A percentile compares a stretch with the other conserved stretches of the same genome.
phyloP scores from a whole-genome alignment of 352 stramenopile species.

The Phytopythium helicoides region DNA sequence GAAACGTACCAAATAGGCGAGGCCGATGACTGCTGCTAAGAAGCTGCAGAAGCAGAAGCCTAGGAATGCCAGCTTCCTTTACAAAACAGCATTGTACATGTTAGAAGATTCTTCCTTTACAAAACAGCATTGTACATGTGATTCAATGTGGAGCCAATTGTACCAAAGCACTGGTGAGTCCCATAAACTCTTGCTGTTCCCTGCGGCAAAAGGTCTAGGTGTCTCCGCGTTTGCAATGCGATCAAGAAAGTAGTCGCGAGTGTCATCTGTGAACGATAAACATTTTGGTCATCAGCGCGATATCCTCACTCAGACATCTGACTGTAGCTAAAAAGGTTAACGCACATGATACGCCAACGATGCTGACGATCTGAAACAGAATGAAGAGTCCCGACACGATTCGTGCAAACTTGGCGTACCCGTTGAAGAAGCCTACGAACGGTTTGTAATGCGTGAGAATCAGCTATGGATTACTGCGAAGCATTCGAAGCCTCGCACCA shows the following conservation, averaged over 20 bases:
- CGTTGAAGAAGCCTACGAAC: constrained; percentile 54
- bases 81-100: neutral
- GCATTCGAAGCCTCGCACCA: constrained; percentile 20
- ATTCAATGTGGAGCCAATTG: too few relatives aligned
- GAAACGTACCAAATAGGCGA: constrained; percentile 44
- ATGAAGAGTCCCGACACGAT: constrained; percentile 71
- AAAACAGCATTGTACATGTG: neutral
- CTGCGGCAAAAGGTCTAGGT: neutral
- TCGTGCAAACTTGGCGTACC: constrained; percentile 51
- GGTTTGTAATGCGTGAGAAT: neutral
- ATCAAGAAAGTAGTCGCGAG: constrained; percentile 50
- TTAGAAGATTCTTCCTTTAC: constrained; percentile 17
- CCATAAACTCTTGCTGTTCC: neutral
- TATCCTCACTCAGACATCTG: too few relatives aligned
- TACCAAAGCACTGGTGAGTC: neutral
- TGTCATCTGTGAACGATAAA: constrained; percentile 38
- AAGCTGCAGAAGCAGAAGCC: constrained; percentile 62
- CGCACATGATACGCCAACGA: constrained; percentile 73
- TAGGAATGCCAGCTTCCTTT: constrained; percentile 24
- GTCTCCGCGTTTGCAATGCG: constrained; percentile 43
- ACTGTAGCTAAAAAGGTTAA: constrained; percentile 8
- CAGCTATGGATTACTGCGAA: neutral
- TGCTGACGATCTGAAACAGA: constrained; percentile 77
- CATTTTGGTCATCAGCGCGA: too few relatives aligned
- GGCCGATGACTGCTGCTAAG: constrained; percentile 33